Percentiles rank a stretch among this genome's conserved stretches.
These are phyloP conservation scores for Trichoderma simmonsii DNA, from an alignment of 2,329 filamentous ascomycete species.

Conservation along the genomic window DNA sequence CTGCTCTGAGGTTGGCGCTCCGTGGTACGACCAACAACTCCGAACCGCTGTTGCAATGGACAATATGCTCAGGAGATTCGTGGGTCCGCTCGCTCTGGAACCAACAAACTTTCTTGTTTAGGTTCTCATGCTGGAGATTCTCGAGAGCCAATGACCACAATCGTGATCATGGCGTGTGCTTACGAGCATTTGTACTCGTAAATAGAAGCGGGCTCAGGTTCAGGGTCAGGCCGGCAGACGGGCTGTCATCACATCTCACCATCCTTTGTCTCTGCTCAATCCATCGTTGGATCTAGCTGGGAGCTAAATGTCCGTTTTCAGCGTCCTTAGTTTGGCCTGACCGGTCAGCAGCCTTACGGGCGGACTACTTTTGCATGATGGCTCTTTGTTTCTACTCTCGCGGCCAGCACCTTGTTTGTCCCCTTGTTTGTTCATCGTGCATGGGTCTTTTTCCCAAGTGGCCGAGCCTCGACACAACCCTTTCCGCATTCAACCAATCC, in stretches of 20 bases:
- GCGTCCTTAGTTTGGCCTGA: neutral
- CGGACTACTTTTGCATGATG: neutral
- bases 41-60: neutral
- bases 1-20: neutral
- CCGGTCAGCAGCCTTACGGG: conserved; percentile 5
- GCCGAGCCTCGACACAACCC: neutral
- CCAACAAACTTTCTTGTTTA: conserved; percentile 5
- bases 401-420: neutral
- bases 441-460: neutral
- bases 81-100: neutral
- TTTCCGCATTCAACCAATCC: neutral
- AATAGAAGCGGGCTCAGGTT: neutral
- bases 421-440: neutral
- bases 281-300: neutral
- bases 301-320: neutral
- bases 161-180: neutral
- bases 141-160: neutral
- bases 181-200: neutral
- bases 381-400: neutral
- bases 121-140: neutral
- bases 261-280: neutral
- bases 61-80: neutral
- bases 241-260: conserved; percentile 10
- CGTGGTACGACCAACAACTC: neutral
- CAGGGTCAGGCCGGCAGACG: neutral